Evolutionary conservation across 1,139 yeast genomes (phyloP).

Genomic region (Hansenula lynferdii): DNA sequence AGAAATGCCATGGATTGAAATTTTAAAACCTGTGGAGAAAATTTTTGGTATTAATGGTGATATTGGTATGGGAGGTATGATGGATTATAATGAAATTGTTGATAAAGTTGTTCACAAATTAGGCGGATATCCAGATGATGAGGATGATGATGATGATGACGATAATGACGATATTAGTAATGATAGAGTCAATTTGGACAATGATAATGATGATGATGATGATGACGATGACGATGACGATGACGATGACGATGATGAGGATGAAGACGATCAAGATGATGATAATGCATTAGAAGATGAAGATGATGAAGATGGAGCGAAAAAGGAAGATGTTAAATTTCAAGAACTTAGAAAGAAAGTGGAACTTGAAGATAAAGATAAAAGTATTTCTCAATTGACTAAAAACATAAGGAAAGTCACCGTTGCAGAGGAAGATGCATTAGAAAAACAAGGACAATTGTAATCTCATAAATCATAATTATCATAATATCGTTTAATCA

Average conservation of each 20-base stretch:
- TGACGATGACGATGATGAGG: conserved; percentile 24
- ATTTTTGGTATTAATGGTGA: conserved; percentile 73
- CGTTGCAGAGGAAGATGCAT: conserved; percentile 1
- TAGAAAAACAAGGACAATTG: not conserved
- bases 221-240: conserved; percentile 27
- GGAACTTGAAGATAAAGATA: conserved; percentile 10
- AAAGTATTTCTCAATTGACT: conserved; percentile 1
- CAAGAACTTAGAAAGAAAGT: conserved; percentile 12
- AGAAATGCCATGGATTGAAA: conserved; percentile 89
- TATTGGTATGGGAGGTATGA: conserved; percentile 93
- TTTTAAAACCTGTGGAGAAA: conserved; percentile 87
- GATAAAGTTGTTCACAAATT: conserved; percentile 75
- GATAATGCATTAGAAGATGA: conserved; percentile 8
- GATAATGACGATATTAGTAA: conserved; percentile 43
- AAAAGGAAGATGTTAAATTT: conserved; percentile 1
- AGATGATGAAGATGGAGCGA: conserved; percentile 6
- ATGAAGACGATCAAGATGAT: conserved; percentile 10
- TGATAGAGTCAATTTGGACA: conserved; percentile 40
- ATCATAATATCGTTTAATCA: too few species aligned
- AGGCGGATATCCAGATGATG: conserved; percentile 90
- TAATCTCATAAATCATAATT: too few species aligned
- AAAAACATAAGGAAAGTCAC: conserved; percentile 1
- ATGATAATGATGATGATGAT: conserved; percentile 34
- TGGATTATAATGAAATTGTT: conserved; percentile 88
- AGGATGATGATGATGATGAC: conserved; percentile 73